Base-by-base conservation (phyloP, 352 stramenopile genomes). In the Globisporangium cystogenes region DNA sequence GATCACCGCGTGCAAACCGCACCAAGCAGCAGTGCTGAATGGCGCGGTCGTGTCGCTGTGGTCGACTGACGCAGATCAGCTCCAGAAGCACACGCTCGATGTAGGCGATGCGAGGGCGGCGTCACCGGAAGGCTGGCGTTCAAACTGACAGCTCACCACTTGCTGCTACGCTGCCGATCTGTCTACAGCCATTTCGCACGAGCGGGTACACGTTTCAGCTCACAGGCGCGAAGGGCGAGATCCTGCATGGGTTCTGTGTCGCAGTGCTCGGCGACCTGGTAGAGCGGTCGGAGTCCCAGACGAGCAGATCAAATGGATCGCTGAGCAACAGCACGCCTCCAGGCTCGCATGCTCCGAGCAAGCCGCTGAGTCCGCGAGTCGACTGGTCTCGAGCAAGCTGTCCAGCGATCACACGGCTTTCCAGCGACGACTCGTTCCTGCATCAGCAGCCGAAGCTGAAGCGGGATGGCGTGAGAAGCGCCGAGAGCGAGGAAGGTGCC, bases 141-240 rank as follows among this genome's bases (percentile, higher is more conserved):
- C n/a, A 48, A 10, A 21, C 31, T 54, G 21, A 36, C 33, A n/a
- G n/a, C n/a, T 18, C 0, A 39, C 33, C 33, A 3, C 31, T 33
- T 33, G 31, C 31, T 39, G 14, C 8, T 11, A 20, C 41, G 27
- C 52, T 54, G 27, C 21, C 14, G 16, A 14, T 12, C n/a, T 1
- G 36, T 1, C 8, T 52, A 23, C 64, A 85, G 74, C 70, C 67
- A 6, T 76, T 81, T 41, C 68, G 73, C 37, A 87, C 74, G 43
- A 84, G 65, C 29, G 78, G 76, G 0, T 94, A 94, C 55, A 90
- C 82, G 7, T 94, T 91, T 39, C 83, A 80, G 16, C 73, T 94
- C 40, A 94, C 83, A 1, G 83, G 83, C 6, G 82, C 79, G 26
- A 94, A 94, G 67, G 83, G 83, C 15, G 81, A 94, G 59, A 68